Base-by-base conservation (phyloP, 108 stramenopile species). In the Thalassiosira profunda region DNA sequence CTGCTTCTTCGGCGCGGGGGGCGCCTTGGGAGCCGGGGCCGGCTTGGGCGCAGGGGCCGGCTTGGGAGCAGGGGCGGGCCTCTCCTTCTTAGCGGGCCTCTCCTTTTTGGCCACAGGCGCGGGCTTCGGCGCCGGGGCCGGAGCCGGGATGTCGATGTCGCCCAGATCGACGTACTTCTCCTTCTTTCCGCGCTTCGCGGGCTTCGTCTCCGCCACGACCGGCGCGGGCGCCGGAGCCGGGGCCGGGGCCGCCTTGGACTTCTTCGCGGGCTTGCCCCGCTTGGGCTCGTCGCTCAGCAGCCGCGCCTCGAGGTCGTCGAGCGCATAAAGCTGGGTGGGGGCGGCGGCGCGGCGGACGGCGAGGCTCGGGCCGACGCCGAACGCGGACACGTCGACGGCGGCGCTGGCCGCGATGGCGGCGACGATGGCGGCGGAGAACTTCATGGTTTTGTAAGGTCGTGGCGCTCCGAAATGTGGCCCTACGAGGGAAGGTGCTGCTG, bases 361-460 rank as follows among this genome's bases (percentile, higher is more conserved):
- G 30, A 60, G 67, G 56, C 41, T 67, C 38, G 65, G 42, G 56
- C 73, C 69, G 78, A 86, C 54, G 44, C 84, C 69, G 75, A 84
- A 56, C 8, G 79, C 79, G 3, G 79, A 60, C 11, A 72, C 79
- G 63, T 67, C 29, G 56, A 74, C 35, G 21, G 70, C 56, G 28
- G 82, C 79, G 26, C 69, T 30, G 18, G 73, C 71, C 40, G 82
- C 82, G 55, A 82, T 76, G 53, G 74, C 81, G 46, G 86, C 81
- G 35, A 91, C 59, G 38, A 87, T 74, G 63, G 72, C 47, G 38
- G 66, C 74, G 8, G 85, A 80, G 76, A 91, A 91, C 69, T 86
- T 91, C 90, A 91, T 91, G 58, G 67, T 89, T 66, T 20, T 25
- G 17, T n/a, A n/a, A n/a, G n/a, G n/a, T n/a, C n/a, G n/a, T n/a